Evolutionary conservation across 768 basidiomycete species (phyloP).

Genomic region (Macrolepiota fuliginosa): DNA sequence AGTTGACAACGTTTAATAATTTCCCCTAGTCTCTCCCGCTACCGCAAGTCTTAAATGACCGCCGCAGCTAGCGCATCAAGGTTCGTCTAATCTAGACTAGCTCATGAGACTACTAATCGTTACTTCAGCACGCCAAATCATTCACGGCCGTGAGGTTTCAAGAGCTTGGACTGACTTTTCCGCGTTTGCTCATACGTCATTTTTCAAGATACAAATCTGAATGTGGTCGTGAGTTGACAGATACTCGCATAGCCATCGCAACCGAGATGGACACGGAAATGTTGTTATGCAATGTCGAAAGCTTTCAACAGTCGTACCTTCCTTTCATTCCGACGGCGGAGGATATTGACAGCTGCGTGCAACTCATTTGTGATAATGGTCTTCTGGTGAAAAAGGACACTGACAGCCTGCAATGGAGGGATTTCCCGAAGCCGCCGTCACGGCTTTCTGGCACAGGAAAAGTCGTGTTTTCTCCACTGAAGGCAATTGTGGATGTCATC

Average conservation of each 20-base stretch:
- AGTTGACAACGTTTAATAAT: too few species aligned
- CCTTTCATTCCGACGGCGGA: background rate
- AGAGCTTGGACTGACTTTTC: too few species aligned
- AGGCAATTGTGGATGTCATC: background rate
- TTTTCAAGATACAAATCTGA: too few species aligned
- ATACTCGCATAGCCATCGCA: background rate
- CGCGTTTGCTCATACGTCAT: too few species aligned
- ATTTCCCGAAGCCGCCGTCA: background rate
- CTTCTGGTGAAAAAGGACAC: background rate
- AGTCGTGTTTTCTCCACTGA: background rate
- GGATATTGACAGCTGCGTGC: background rate
- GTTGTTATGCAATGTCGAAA: background rate
- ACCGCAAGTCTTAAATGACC: too few species aligned
- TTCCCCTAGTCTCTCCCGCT: too few species aligned
- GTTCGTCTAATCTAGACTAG: too few species aligned
- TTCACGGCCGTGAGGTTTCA: too few species aligned
- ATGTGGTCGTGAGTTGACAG: too few species aligned
- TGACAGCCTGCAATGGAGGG: background rate
- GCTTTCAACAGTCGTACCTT: background rate
- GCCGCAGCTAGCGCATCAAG: too few species aligned
- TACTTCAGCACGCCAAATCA: too few species aligned
- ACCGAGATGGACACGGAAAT: background rate
- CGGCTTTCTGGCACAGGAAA: background rate
- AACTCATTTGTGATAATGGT: background rate
- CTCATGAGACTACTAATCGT: too few species aligned